Evolutionary conservation across 305 asterid species (phyloP).

Genomic region (Caryopteris hybrid): DNA sequence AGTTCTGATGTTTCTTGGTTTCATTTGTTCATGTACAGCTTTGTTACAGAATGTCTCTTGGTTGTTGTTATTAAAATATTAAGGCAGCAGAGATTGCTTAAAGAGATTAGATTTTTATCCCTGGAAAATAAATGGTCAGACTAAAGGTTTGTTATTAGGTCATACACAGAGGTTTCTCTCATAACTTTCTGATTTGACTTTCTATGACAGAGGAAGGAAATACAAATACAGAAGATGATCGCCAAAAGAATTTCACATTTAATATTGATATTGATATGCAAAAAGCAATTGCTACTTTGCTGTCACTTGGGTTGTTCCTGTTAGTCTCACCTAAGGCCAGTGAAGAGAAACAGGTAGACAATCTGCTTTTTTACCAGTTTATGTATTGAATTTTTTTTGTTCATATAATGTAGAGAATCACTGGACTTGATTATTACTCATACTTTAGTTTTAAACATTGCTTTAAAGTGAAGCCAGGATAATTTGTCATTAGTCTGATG

Average conservation of each 20-base stretch:
- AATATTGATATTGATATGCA: constrained; percentile 30
- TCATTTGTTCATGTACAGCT: background rate
- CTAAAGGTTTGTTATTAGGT: background rate
- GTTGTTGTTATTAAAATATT: background rate
- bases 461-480: background rate
- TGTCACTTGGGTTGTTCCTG: constrained; percentile 39
- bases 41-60: background rate
- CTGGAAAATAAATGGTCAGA: background rate
- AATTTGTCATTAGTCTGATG: background rate
- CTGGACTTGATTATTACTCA: background rate
- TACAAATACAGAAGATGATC: constrained; percentile 32
- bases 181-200: constrained; percentile 8
- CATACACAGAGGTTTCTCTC: background rate
- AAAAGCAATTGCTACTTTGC: constrained; percentile 35
- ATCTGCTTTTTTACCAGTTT: background rate
- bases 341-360: constrained; percentile 62
- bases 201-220: constrained; percentile 59
- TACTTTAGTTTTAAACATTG: background rate
- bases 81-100: background rate
- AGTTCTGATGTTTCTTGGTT: background rate
- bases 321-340: constrained; percentile 37
- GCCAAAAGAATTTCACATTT: constrained; percentile 20
- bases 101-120: background rate
- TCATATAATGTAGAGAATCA: constrained; percentile 4
- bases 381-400: constrained; percentile 5